A percentile compares a stretch with the other conserved stretches of the same genome.
Conservation (phyloP, 2,329 filamentous ascomycete genomes). For the Fusarium scirpi region DNA sequence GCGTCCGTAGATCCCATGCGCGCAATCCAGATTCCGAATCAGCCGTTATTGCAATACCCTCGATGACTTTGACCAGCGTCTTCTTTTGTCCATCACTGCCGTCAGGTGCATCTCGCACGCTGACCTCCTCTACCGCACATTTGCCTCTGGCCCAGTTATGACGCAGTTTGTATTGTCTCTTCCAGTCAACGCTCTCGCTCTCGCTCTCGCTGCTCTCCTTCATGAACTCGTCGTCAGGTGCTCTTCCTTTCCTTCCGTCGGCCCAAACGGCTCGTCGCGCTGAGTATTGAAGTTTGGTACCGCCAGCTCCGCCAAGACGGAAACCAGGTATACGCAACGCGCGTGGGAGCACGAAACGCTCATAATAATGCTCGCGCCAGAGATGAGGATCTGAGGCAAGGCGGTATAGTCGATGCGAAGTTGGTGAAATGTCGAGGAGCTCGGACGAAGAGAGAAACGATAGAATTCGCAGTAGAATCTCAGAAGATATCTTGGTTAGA, state of each 20-base stretch:
- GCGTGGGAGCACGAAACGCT: slow-evolving; percentile 85
- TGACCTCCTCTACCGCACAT: slow-evolving; percentile 83
- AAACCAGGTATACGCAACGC: slow-evolving; percentile 80
- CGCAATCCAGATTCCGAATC: slow-evolving; percentile 77
- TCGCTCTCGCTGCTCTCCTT: slow-evolving; percentile 12
- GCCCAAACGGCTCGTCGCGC: slow-evolving; percentile 60
- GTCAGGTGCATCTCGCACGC: slow-evolving; percentile 60
- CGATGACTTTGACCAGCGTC: slow-evolving; percentile 82
- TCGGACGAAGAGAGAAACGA: slow-evolving; percentile 78
- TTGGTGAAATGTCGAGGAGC: slow-evolving; percentile 70
- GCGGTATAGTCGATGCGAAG: slow-evolving; percentile 80
- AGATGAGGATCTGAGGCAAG: slow-evolving; percentile 86
- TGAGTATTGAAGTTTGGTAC: slow-evolving; percentile 59
- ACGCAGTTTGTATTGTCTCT: slow-evolving; percentile 85
- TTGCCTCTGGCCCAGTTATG: slow-evolving; percentile 92
- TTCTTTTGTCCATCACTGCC: slow-evolving; percentile 55
- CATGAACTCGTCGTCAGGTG: slow-evolving; percentile 53
- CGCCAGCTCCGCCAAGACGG: slow-evolving; percentile 50
- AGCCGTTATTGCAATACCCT: slow-evolving; percentile 82
- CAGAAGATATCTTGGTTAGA: slow-evolving; percentile 83
- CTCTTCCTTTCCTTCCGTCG: slow-evolving; percentile 57
- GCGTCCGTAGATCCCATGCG: slow-evolving; percentile 80
- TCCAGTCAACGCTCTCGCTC: slow-evolving; percentile 77
- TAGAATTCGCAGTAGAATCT: slow-evolving; percentile 86
- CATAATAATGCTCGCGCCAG: slow-evolving; percentile 92